These are phyloP conservation scores for Phytophthora fragariaefolia DNA, from an alignment of 352 stramenopile genomes.

Conservation along the genomic window DNA sequence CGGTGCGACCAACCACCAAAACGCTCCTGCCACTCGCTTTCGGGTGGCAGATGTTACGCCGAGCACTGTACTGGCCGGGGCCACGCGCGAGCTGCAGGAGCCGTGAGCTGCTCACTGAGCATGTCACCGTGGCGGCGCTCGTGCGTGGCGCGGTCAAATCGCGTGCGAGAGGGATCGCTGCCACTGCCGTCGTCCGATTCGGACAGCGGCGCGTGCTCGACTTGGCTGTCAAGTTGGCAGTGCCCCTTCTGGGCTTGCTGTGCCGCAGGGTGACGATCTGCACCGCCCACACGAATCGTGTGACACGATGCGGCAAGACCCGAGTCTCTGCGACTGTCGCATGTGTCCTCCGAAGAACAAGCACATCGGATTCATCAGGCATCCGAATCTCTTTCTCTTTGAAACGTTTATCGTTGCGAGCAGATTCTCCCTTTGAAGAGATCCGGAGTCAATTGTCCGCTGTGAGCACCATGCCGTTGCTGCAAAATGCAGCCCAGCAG, in stretches of 20 bases:
- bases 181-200: background rate
- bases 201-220: slow-evolving; percentile 18
- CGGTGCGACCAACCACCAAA: slow-evolving; percentile 2
- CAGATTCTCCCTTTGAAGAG: background rate
- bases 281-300: slow-evolving; percentile 20
- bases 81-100: slow-evolving; percentile 10
- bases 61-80: slow-evolving; percentile 13
- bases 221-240: background rate
- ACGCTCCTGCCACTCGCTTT: background rate
- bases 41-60: no score
- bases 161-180: slow-evolving; percentile 12
- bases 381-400: slow-evolving; percentile 10
- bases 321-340: slow-evolving; percentile 35
- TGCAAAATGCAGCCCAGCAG: background rate
- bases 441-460: background rate
- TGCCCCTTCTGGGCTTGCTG: background rate
- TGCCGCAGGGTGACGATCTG: slow-evolving; percentile 11
- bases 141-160: slow-evolving; percentile 18
- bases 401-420: background rate
- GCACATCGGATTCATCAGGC: slow-evolving; percentile 2
- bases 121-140: slow-evolving; percentile 2
- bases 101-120: slow-evolving; percentile 11
- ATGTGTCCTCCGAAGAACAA: slow-evolving; percentile 19
- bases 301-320: slow-evolving; percentile 6
- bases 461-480: background rate